phyloP scores from a whole-genome alignment of 306 rosid species.

The Cicer judaicum region DNA sequence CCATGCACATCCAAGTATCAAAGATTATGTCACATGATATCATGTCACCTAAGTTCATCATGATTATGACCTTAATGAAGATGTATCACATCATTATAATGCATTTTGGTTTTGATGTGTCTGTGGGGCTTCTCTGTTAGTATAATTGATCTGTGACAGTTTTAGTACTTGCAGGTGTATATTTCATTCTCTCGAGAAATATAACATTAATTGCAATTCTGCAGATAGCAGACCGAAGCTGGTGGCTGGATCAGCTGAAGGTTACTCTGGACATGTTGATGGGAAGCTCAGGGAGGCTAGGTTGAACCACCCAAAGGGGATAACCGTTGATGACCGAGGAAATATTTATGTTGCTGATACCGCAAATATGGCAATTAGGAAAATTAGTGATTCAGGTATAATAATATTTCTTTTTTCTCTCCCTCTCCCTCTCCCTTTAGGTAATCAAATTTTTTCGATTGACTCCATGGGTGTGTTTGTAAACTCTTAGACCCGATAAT shows the following conservation, averaged over 20 bases:
- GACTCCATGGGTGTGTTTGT: neutral
- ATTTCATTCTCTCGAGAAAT: conserved; percentile 27
- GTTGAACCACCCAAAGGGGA: conserved; percentile 89
- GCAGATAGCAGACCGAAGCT: conserved; percentile 89
- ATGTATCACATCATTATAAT: conserved; percentile 17
- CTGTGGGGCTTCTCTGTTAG: neutral
- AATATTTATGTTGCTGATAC: conserved; percentile 91
- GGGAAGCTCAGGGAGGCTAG: conserved; percentile 84
- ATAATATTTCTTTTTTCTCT: conserved; percentile 1
- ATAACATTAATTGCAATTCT: conserved; percentile 45
- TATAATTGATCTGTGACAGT: neutral
- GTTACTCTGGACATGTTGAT: conserved; percentile 85
- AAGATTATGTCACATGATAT: neutral
- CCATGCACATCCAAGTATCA: conserved; percentile 17
- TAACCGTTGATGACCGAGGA: conserved; percentile 90
- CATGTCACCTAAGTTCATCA: conserved; percentile 26
- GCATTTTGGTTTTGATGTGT: conserved; percentile 18
- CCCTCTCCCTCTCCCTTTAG: neutral
- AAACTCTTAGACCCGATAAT: neutral
- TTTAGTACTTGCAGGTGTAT: neutral
- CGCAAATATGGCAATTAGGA: conserved; percentile 86
- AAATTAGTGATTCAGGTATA: conserved; percentile 84
- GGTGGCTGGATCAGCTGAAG: conserved; percentile 87
- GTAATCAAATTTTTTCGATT: neutral
- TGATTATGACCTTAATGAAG: conserved; percentile 31